phyloP scores from a whole-genome alignment of 371 early-diverging fungal species.

The Cokeromyces recurvatus region DNA sequence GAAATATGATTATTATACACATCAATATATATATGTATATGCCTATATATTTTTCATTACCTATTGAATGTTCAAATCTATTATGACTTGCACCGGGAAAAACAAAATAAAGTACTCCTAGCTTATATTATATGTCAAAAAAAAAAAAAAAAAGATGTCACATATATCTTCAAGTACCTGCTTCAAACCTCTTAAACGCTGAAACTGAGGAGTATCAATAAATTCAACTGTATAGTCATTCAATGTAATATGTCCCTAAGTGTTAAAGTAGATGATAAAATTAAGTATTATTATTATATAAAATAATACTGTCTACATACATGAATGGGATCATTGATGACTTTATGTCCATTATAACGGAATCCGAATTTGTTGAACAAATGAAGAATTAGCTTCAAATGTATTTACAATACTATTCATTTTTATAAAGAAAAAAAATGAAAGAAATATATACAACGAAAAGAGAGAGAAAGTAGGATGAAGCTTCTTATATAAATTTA shows the following conservation, averaged over 20 bases:
- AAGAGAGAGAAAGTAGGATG: no score
- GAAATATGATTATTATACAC: background rate
- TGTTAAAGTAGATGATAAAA: no score
- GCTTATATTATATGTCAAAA: conserved; percentile 12
- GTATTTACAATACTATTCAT: conserved; percentile 17
- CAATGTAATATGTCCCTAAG: conserved; percentile 77
- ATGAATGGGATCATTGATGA: conserved; percentile 69
- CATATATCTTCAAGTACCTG: conserved; percentile 72
- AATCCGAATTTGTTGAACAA: conserved; percentile 1
- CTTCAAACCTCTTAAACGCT: conserved; percentile 83
- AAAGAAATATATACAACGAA: no score
- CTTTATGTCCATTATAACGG: conserved; percentile 39
- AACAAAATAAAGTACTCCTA: conserved; percentile 74
- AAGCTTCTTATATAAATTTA: no score
- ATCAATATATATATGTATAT: background rate
- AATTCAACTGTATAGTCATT: conserved; percentile 63
- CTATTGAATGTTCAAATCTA: conserved; percentile 86
- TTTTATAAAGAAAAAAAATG: background rate
- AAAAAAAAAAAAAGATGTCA: background rate
- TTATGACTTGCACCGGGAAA: conserved; percentile 94
- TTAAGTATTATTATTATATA: no score
- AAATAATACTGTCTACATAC: no score
- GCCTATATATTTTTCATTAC: conserved; percentile 29
- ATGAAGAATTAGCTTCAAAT: background rate
- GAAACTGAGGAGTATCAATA: conserved; percentile 94